Conservation (phyloP, 2,329 filamentous ascomycete species). For the Alternaria sp. region DNA sequence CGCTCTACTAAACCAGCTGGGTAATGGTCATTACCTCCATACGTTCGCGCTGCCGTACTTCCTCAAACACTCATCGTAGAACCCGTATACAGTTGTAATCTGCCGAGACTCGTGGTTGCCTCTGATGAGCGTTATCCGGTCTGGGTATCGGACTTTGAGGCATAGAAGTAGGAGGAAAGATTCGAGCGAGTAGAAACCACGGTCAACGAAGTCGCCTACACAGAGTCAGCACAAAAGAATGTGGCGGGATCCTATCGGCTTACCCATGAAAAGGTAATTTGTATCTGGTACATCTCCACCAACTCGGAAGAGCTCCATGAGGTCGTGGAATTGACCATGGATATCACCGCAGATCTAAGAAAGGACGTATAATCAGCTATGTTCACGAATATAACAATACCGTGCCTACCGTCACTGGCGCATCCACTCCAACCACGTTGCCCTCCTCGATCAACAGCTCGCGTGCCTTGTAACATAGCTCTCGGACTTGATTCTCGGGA, state of each 20-base stretch:
- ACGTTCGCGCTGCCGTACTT: slow-evolving; percentile 98
- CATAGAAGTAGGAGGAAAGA: slow-evolving; percentile 94
- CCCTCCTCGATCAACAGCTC: slow-evolving; percentile 97
- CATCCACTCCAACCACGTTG: slow-evolving; percentile 94
- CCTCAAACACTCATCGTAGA: slow-evolving; percentile 95
- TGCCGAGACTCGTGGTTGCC: slow-evolving; percentile 97
- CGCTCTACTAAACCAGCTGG: neutral
- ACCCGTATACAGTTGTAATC: slow-evolving; percentile 96
- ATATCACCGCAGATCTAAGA: slow-evolving; percentile 79
- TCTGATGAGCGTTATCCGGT: slow-evolving; percentile 94
- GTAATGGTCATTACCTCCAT: slow-evolving; percentile 64
- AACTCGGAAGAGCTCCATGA: slow-evolving; percentile 96
- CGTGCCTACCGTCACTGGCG: slow-evolving; percentile 81
- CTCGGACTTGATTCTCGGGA: slow-evolving; percentile 91
- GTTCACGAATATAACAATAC: neutral
- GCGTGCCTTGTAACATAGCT: slow-evolving; percentile 95
- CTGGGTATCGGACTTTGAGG: slow-evolving; percentile 95
- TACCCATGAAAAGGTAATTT: slow-evolving; percentile 97
- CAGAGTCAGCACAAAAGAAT: slow-evolving; percentile 2
- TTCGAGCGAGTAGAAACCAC: slow-evolving; percentile 97
- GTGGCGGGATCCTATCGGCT: neutral
- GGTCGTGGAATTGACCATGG: slow-evolving; percentile 93
- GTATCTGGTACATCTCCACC: slow-evolving; percentile 94
- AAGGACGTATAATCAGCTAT: slow-evolving; percentile 6
- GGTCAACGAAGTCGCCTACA: slow-evolving; percentile 92